Percentiles rank a stretch among this genome's conserved stretches.
Evolutionary conservation across 2,329 filamentous ascomycete genomes (phyloP).

Genomic region (Fusarium robinianum): DNA sequence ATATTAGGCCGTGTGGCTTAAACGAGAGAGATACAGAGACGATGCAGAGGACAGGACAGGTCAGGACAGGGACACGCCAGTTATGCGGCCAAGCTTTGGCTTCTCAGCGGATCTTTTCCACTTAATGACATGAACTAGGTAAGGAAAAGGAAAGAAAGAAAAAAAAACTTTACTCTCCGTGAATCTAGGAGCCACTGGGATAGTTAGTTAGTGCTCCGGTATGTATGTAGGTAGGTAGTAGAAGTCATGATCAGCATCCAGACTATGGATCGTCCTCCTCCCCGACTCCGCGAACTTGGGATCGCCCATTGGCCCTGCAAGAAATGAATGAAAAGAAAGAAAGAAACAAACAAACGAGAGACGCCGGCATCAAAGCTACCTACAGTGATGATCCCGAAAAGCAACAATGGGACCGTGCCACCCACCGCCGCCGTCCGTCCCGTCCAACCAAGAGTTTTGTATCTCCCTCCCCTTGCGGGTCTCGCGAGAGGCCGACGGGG

Average conservation of each 20-base stretch:
- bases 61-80: too few relatives aligned
- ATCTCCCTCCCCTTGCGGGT: slow-evolving; percentile 13
- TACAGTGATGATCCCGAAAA: slow-evolving; percentile 26
- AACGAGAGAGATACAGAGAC: too few relatives aligned
- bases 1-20: too few relatives aligned
- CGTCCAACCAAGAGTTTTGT: slow-evolving; percentile 22
- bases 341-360: slow-evolving; percentile 4
- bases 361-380: slow-evolving; percentile 11
- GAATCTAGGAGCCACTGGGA: too few relatives aligned
- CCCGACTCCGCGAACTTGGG: background rate
- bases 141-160: too few relatives aligned
- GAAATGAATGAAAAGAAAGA: slow-evolving; percentile 2
- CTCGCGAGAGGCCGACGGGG: slow-evolving; percentile 6
- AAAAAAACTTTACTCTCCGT: too few relatives aligned
- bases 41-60: background rate
- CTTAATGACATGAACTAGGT: too few relatives aligned
- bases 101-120: too few relatives aligned
- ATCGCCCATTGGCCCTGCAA: slow-evolving; percentile 10
- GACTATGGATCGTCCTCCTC: background rate
- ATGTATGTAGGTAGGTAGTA: too few relatives aligned
- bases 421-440: slow-evolving; percentile 20
- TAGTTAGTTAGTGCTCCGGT: too few relatives aligned
- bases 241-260: too few relatives aligned
- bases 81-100: too few relatives aligned
- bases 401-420: slow-evolving; percentile 17